phyloP scores from a whole-genome alignment of 148 eudicot species.

The Vaccinium corymbosum region DNA sequence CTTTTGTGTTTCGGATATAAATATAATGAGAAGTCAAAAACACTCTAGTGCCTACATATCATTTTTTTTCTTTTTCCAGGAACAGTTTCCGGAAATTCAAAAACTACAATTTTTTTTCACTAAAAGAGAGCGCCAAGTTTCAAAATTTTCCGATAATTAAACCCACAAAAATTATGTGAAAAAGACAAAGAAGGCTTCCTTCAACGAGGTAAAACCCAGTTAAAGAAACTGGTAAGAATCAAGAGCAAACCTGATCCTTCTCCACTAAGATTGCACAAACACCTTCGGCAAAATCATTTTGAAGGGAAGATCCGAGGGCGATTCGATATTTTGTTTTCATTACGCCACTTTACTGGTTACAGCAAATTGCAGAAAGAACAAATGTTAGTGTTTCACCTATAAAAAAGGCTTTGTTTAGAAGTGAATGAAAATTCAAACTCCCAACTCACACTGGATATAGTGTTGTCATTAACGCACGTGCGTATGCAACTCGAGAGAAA shows the following conservation, averaged over 20 bases:
- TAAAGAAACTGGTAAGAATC: not conserved
- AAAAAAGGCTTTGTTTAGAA: not conserved
- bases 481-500: slow-evolving; percentile 80
- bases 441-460: slow-evolving; percentile 58
- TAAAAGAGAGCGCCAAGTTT: not conserved
- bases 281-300: slow-evolving; percentile 86
- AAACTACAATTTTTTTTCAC: not conserved
- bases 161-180: not conserved
- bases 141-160: not conserved
- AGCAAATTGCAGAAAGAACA: slow-evolving; percentile 15
- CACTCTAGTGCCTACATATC: not conserved
- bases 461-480: slow-evolving; percentile 33
- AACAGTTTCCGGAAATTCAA: not conserved
- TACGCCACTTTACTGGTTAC: slow-evolving; percentile 64
- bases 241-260: slow-evolving; percentile 81
- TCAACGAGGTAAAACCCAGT: not conserved
- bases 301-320: slow-evolving; percentile 67
- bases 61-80: not conserved
- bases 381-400: slow-evolving; percentile 5
- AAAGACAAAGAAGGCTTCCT: not conserved
- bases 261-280: slow-evolving; percentile 91
- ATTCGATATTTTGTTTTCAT: slow-evolving; percentile 92
- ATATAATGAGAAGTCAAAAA: not conserved
- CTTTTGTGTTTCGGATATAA: not conserved
- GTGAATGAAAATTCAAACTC: not conserved